Evolutionary conservation across 1,284 basidiomycete species (phyloP).

Genomic region (Fomitopsis schrenkii): DNA sequence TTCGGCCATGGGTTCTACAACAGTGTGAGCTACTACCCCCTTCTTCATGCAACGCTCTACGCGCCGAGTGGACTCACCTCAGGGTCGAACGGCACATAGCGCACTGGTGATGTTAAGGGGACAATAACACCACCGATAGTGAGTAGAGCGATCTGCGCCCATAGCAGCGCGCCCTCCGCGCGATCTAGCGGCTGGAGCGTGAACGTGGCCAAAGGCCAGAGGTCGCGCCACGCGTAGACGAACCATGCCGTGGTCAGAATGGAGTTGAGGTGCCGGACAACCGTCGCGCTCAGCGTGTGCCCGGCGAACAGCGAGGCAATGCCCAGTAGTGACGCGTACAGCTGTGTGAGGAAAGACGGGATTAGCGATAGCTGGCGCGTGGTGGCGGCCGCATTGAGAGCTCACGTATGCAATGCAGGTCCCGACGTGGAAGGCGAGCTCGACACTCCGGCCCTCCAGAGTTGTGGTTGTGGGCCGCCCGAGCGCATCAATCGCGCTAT

Average conservation of each 20-base stretch:
- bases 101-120: constrained; percentile 39
- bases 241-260: constrained; percentile 15
- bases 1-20: constrained; percentile 18
- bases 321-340: constrained; percentile 20
- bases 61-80: constrained; percentile 26
- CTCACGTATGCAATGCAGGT: constrained; percentile 33
- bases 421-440: constrained; percentile 22
- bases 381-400: background rate
- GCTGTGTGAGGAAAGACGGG: constrained; percentile 32
- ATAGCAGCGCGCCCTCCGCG: constrained; percentile 25
- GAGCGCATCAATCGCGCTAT: background rate
- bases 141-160: constrained; percentile 32
- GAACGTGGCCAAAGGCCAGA: constrained; percentile 58
- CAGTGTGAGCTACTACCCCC: constrained; percentile 3
- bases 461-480: background rate
- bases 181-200: constrained; percentile 35
- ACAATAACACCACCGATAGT: constrained; percentile 35
- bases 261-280: constrained; percentile 13
- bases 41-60: too few relatives aligned
- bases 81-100: constrained; percentile 20
- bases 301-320: constrained; percentile 15
- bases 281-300: constrained; percentile 7
- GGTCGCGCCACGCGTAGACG: constrained; percentile 55
- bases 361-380: background rate
- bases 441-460: constrained; percentile 8